Evolutionary conservation across 2,329 filamentous ascomycete species (phyloP).

Genomic region (Cercospora sojina): DNA sequence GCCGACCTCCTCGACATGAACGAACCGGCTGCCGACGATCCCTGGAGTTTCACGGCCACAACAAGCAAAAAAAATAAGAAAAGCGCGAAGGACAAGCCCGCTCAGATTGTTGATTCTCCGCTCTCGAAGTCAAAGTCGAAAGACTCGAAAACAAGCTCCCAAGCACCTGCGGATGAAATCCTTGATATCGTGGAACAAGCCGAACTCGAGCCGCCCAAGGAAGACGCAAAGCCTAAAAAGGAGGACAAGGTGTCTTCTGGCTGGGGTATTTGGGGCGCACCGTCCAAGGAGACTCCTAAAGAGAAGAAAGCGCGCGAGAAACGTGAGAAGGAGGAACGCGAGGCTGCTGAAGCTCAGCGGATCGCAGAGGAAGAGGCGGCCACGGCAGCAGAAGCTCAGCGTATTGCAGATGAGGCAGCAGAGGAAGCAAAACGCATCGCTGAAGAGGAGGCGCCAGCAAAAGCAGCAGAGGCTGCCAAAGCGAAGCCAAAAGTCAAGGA

Average conservation of each 20-base stretch:
- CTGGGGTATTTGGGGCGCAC: constrained; percentile 37
- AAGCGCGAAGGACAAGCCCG: constrained; percentile 31
- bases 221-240: constrained; percentile 21
- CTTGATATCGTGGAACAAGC: constrained; percentile 29
- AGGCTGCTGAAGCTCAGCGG: constrained; percentile 33
- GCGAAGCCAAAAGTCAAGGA: background rate
- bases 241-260: constrained; percentile 45
- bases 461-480: background rate
- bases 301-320: constrained; percentile 42
- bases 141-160: constrained; percentile 31
- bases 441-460: background rate
- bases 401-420: constrained; percentile 24
- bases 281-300: constrained; percentile 40
- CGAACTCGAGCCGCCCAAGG: constrained; percentile 25
- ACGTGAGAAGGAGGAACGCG: constrained; percentile 46
- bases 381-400: constrained; percentile 38
- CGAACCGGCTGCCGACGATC: constrained; percentile 30
- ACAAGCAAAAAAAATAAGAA: constrained; percentile 43
- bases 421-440: background rate
- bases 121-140: constrained; percentile 39
- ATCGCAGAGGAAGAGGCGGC: constrained; percentile 35
- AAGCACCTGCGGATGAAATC: constrained; percentile 31
- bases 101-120: constrained; percentile 36
- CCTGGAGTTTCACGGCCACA: constrained; percentile 31
- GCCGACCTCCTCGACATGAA: constrained; percentile 27